These are phyloP conservation scores for Brassica incana DNA, from an alignment of 345 rosid genomes.

Conservation along the genomic window DNA sequence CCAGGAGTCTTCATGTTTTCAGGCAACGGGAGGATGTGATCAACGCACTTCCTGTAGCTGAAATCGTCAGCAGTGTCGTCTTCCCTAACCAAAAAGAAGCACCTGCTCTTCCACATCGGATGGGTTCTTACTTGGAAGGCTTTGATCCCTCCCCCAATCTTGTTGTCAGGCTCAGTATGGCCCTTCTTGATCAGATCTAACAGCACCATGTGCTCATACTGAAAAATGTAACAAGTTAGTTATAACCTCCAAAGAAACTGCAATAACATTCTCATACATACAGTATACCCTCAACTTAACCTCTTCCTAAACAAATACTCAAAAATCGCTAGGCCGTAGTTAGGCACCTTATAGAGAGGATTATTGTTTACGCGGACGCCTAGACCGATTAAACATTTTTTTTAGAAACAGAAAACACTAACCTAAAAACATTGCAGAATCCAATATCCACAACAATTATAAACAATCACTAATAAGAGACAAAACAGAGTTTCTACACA, in stretches of 20 bases:
- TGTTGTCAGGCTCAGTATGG: conserved; percentile 68
- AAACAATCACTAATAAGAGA: not conserved
- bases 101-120: conserved; percentile 71
- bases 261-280: not conserved
- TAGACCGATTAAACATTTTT: too few species aligned
- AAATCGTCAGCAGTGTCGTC: conserved; percentile 83
- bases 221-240: conserved; percentile 12
- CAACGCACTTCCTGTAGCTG: conserved; percentile 96
- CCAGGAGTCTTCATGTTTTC: conserved; percentile 70
- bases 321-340: too few species aligned
- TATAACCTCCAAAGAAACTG: not conserved
- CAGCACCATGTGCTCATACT: conserved; percentile 81
- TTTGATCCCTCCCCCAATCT: conserved; percentile 73
- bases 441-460: not conserved
- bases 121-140: conserved; percentile 75
- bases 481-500: not conserved
- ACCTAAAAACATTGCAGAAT: too few species aligned
- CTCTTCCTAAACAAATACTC: too few species aligned
- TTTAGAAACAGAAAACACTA: too few species aligned
- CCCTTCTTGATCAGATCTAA: conserved; percentile 81
- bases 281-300: not conserved
- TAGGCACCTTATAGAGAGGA: too few species aligned
- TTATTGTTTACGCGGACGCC: too few species aligned
- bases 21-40: conserved; percentile 80
- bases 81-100: conserved; percentile 80